These are phyloP conservation scores for Exophiala oligosperma DNA, from an alignment of 2,329 filamentous ascomycete species.

Conservation along the genomic window DNA sequence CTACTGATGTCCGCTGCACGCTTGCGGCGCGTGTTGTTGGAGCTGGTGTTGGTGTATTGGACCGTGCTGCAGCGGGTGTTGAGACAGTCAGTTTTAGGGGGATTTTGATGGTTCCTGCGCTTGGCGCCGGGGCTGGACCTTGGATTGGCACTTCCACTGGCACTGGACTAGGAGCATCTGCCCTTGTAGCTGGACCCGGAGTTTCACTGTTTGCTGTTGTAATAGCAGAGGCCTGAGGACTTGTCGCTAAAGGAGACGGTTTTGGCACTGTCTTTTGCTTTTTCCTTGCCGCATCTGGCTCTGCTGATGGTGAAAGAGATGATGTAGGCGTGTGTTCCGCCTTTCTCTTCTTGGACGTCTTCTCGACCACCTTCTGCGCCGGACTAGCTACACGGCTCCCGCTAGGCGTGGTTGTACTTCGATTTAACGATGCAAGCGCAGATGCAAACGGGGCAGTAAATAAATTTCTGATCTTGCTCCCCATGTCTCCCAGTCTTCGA, in stretches of 20 bases:
- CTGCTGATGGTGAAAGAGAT: conserved; percentile 28
- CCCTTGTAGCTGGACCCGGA: background rate
- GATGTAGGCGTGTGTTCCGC: conserved; percentile 47
- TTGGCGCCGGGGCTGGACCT: background rate
- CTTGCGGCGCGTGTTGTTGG: conserved; percentile 21
- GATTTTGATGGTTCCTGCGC: conserved; percentile 29
- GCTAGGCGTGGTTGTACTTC: conserved; percentile 29
- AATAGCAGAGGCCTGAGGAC: conserved; percentile 42
- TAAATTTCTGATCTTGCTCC: conserved; percentile 39
- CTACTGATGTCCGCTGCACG: conserved; percentile 24
- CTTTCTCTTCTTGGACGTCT: conserved; percentile 54
- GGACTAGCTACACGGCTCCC: conserved; percentile 18
- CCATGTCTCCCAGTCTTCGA: conserved; percentile 39
- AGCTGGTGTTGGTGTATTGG: conserved; percentile 23
- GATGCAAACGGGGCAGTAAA: conserved; percentile 33
- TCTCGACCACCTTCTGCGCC: conserved; percentile 31
- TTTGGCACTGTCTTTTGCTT: conserved; percentile 40
- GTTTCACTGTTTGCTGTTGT: conserved; percentile 34
- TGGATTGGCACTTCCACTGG: background rate
- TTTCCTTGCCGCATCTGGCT: conserved; percentile 33
- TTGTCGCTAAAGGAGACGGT: conserved; percentile 32
- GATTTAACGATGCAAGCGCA: conserved; percentile 30
- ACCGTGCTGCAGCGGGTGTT: conserved; percentile 8
- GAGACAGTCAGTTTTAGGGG: conserved; percentile 29
- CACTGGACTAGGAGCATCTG: no score